Base-by-base conservation (phyloP, 2,329 filamentous ascomycete species). In the Aspergillus ochraceoroseus region DNA sequence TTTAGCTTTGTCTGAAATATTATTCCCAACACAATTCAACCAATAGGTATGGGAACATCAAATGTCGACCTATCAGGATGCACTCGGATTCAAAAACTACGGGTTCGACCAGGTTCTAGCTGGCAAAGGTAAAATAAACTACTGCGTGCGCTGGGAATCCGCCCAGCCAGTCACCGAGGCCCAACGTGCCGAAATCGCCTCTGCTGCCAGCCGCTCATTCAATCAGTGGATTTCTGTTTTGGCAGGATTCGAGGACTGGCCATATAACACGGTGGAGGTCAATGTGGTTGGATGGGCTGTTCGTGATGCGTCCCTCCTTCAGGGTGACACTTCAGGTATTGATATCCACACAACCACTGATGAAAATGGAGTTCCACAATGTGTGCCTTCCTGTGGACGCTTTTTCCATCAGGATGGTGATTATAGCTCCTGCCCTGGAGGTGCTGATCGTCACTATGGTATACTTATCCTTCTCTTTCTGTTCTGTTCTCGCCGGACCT, bases 91-190 rank as follows among this genome's bases (percentile, higher is more conserved):
- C 38, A 22, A 37, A 2, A 49, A 49, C 44, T 49, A 47, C 22
- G 47, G 47, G 7, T 49, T 25, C 32, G 47, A 49, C 32, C 47
- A 49, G 13, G 47, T 49, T 0, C 44, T 49, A 6, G 47, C 35
- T 4, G 32, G 18, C 23, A 23, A 32, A 3, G 44, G 47, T 3
- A 44, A 47, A 9, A 49, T 49, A 28, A 49, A 47, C 35, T 49
- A 49, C 32, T 49, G 47, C 18, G 47, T 49, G n/a, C 47, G 47
- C 14, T 49, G 47, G 47, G 47, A 49, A 20, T 44, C 41, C 0
- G 32, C 14, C 9, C 20, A 47, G 32, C 28, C 44, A 3, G 38
- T 49, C 12, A 43, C 38, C 5, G 31, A 38, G 3, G 38, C 25
- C 0, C 38, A 44, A 28, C 47, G 47, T 6, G 15, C 29, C 4